Evolutionary conservation across 371 early-diverging fungal species (phyloP), one percentile per base, ranked within the genome.

Genomic region (Zopfochytrium polystomum): DNA sequence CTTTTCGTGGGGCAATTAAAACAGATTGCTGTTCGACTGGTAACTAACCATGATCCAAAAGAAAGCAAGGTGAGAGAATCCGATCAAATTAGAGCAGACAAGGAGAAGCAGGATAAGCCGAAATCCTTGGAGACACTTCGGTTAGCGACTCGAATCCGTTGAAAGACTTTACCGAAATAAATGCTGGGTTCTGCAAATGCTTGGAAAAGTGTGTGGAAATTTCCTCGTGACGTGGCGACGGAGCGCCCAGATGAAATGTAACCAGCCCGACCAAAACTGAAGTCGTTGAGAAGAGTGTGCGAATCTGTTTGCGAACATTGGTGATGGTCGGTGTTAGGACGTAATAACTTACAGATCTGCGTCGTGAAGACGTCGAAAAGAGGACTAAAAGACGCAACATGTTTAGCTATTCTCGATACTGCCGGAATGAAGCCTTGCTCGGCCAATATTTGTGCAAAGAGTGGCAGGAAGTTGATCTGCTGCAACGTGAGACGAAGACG

Each of bases 161-260:
- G n/a, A n/a, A 9, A 48, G 22, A 48, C 49, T 31, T 56, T 33
- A 44, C 91, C 92, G 58, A 87, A 74, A 65, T 90, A 90, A 54
- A 93, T 86, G 46, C 87, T 86, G 6, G 90, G 80, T 23, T 83
- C 82, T 0, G 90, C 82, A 59, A 92, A 94, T 2, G 88, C 81
- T 25, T 87, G 85, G 58, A 87, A 93, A 23, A 93, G 80, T 2
- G 81, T 70, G 1, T 83, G 72, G 67, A 94, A 92, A n/a, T 87
- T 83, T 11, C 85, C 69, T 9, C 93, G 86, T 2, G 91, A 81
- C 0, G 92, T 94, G 3, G 93, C 91, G 66, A 94, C 90, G n/a
- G 91, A 91, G 69, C 95, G 88, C 0, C 95, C 95, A 0, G 92
- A 90, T 27, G 87, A 87, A 59, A 91, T 90, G 63, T 93, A 94